These are phyloP conservation scores for Epichloe elymi DNA, from an alignment of 2,329 filamentous ascomycete species.

Conservation along the genomic window DNA sequence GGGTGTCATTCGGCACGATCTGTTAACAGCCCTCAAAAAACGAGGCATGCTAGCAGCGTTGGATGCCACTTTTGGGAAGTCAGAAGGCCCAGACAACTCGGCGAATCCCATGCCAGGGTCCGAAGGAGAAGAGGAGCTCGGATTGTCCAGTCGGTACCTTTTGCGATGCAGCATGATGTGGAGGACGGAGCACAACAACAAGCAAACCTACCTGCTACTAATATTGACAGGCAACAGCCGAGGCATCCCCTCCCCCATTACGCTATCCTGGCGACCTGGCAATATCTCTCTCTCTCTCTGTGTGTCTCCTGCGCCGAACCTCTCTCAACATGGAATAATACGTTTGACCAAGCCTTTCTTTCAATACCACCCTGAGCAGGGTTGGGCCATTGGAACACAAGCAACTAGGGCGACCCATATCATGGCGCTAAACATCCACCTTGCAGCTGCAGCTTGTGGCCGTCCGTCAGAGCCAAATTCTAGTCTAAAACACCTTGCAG, in stretches of 20 bases:
- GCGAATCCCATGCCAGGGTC: neutral
- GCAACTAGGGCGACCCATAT: conserved; percentile 2
- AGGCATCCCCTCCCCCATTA: conserved; percentile 2
- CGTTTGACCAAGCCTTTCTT: conserved; percentile 7
- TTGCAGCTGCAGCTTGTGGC: neutral
- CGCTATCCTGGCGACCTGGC: neutral
- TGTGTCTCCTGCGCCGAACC: conserved; percentile 2
- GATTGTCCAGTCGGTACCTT: conserved; percentile 5
- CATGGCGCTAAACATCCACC: conserved; percentile 5
- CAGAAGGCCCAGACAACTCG: neutral
- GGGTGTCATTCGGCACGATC: neutral
- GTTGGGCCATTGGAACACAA: conserved; percentile 5
- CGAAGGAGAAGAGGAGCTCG: neutral
- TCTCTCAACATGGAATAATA: conserved; percentile 1
- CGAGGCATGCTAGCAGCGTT: neutral
- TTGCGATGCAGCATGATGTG: neutral
- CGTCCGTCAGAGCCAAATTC: neutral
- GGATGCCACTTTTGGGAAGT: neutral
- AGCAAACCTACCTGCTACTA: conserved; percentile 3
- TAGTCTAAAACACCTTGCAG: conserved; percentile 3
- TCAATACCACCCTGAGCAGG: conserved; percentile 8
- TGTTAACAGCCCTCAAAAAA: neutral
- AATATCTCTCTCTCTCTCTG: neutral
- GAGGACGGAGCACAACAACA: neutral
- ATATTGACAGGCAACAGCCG: neutral